Evolutionary conservation across 2,329 filamentous ascomycete genomes (phyloP), one percentile per base, ranked within the genome.

Genomic region (Colletotrichum viniferum): DNA sequence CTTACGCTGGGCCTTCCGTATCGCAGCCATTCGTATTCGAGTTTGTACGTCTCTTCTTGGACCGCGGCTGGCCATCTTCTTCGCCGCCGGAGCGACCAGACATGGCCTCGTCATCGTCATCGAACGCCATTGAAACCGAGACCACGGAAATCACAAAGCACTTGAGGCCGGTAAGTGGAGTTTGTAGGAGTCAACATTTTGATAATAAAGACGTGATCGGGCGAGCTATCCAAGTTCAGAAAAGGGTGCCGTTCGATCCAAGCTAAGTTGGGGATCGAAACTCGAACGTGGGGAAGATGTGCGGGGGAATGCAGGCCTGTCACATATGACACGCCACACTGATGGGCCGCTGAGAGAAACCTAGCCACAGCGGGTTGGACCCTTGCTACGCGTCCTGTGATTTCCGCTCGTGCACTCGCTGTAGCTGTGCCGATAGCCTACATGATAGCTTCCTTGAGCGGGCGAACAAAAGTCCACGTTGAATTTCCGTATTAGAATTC

Each of bases 61-160:
- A 43, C 16, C 43, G 58, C 24, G 60, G 67, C 28, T 74, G 60
- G 9, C 34, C 52, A n/a, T 74, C 48, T 34, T 65, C 48, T 26
- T 70, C 60, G n/a, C 66, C 66, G 32, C 71, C 67, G 26, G 60
- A 74, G 18, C 48, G 71, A 28, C 66, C 66, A 8, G 66, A 70
- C 48, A 70, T 14, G 48, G n/a, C 28, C 36, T 64, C 60, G n/a
- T 73, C 71, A n/a, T 70, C 66, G 32, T 56, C 66, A 8, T 73
- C 60, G 5, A 65, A 70, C 5, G 67, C 32, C 71, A 73, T 58
- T 16, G n/a, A 8, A 2, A 1, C 3, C 18, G 1, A 28, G n/a
- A 43, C 1, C 3, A 13, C 55, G 18, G 24, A 36, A 7, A 13
- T 52, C 21, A 4, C 24, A n/a, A 21, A 6, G 8, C 5, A 38